Evolutionary conservation across 495 filamentous ascomycete species (phyloP), one percentile per base, ranked within the genome.

Genomic region (Aspergillus sclerotiicarbonarius): DNA sequence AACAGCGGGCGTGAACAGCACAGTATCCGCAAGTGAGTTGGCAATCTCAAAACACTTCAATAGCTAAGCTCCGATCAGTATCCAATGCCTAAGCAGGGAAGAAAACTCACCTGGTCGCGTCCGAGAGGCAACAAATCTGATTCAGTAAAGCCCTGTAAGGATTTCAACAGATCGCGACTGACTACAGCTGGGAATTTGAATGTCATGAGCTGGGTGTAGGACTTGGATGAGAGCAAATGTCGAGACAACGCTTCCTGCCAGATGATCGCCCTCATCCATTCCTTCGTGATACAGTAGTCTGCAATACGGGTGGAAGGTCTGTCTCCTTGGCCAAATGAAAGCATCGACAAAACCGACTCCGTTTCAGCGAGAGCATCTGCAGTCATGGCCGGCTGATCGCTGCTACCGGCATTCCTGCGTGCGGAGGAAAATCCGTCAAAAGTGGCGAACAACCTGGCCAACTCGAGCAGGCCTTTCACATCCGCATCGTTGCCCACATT

Each of bases 221-320:
- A 78, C 4, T 70, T 64, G 4, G 81, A 82, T 4, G 82, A 85
- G 9, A 86, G 71, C 35, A 77, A 74, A 0, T 79, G 77, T 41
- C 79, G 73, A 13, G 76, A 69, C 15, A 79, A 67, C 10, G 78
- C 77, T n/a, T 91, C 68, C 60, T 91, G 88, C 90, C 90, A 92
- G 3, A 88, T 80, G 67, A 87, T 87, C 5, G 84, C 88, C 59
- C 88, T 83, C 50, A 92, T 82, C 90, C 90, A 94, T 62, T 89
- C 66, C 47, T 65, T 64, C 0, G 70, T 73, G 30, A 71, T 68
- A 18, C 64, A 64, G 35, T 62, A 69, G 46, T 73, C 70, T 41
- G 68, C 70, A 18, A 65, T 55, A 31, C 68, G 57, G 13, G 66
- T 62, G 1, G 64, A 62, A 2, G 62, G 39, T 3, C 52, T 46